Evolutionary conservation across 805 yeast genomes (phyloP).

Genomic region (Metschnikowia cerradonensis): DNA sequence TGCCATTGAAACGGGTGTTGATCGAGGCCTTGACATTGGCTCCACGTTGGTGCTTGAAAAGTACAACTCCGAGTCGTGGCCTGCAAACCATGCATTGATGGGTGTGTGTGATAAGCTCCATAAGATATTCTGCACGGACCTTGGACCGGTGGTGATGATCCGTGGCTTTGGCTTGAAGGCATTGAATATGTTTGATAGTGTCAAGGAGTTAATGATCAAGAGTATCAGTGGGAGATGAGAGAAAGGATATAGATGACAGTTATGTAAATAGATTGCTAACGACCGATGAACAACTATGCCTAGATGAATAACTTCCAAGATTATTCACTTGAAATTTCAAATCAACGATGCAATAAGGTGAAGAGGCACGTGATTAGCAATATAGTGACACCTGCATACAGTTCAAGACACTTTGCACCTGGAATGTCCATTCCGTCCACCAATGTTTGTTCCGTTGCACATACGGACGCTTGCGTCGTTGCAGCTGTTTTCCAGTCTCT

Average conservation of each 20-base stretch:
- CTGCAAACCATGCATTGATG: constrained; percentile 70
- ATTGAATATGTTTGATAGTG: constrained; percentile 56
- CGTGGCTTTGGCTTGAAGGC: constrained; percentile 74
- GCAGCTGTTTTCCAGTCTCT: constrained; percentile 1
- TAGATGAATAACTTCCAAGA: no score
- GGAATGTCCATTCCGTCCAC: not conserved
- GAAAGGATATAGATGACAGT: not conserved
- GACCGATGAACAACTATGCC: no score
- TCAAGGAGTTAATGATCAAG: constrained; percentile 68
- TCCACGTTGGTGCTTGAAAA: constrained; percentile 75
- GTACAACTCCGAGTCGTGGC: constrained; percentile 79
- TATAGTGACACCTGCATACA: not conserved
- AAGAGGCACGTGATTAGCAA: not conserved
- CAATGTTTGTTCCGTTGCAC: constrained; percentile 4
- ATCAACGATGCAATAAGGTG: no score
- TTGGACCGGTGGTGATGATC: constrained; percentile 66
- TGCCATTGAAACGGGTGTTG: constrained; percentile 66
- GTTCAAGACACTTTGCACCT: not conserved
- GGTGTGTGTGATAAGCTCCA: constrained; percentile 92
- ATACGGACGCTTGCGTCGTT: constrained; percentile 9
- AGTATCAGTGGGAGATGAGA: constrained; percentile 29
- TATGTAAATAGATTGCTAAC: constrained; percentile 1
- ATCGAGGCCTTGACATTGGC: constrained; percentile 87
- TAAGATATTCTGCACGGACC: constrained; percentile 75
- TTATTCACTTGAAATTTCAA: no score